Evolutionary conservation across 2,329 filamentous ascomycete genomes (phyloP), one percentile per base, ranked within the genome.

Genomic region (Cyphellophora attinorum): DNA sequence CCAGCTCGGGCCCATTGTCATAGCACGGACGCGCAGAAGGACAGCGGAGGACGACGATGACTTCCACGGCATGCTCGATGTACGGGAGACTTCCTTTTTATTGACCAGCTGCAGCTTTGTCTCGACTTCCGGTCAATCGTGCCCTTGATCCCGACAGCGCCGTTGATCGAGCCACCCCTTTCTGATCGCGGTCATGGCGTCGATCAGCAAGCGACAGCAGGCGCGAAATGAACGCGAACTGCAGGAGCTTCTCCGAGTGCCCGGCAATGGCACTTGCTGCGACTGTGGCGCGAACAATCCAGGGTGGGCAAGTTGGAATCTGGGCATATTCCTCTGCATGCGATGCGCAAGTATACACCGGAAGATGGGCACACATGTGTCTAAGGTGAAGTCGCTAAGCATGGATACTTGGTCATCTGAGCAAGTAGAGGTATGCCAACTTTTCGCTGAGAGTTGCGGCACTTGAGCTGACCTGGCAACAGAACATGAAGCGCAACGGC

Each of bases 341-440:
- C 85, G 91, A 57, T 98, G 91, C 68, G 91, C 88, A 35, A 76
- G 86, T 35, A 74, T 96, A 53, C 91, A 98, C 66, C 84, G 91
- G 54, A 96, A 96, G 63, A 70, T 98, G 53, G 91, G 91, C 42
- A 96, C 91, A 27, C 91, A 98, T 60, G 85, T 98, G 44, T 95
- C 88, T 47, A 98, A 98, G 60, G 86, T 98, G 67, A 98, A 98
- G 62, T 96, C 88, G 23, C 62, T 98, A 64, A 96, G 83, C 59
- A 96, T 98, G 88, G 91, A 98, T 62, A 91, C 81, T 48, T 98
- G 91, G 91, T 79, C 83, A 31, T 80, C 81, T 53, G 91, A 96
- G 41, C 91, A 98, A 64, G 88, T 98, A 45, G 91, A 98, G 63
- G 88, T 94, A 67, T 19, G 30, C 39, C 21, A 25, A 8, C 8